Evolutionary conservation across 2,329 filamentous ascomycete genomes (phyloP).

Genomic region (Apiospora saccharicola): DNA sequence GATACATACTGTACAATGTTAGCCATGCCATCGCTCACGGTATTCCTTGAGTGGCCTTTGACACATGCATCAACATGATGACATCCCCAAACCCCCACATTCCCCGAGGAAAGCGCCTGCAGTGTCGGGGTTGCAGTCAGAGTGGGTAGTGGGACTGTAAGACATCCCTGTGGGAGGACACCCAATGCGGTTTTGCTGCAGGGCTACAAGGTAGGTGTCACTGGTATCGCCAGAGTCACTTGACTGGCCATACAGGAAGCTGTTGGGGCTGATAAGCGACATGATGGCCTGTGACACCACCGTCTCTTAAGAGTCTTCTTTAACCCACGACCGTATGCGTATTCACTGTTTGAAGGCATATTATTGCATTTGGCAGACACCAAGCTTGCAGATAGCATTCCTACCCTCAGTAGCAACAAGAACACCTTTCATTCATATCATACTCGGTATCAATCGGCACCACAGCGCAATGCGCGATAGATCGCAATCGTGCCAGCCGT

Average conservation of each 20-base stretch:
- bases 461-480: neutral
- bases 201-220: neutral
- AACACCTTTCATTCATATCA: neutral
- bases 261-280: conserved; percentile 13
- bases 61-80: conserved; percentile 13
- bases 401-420: neutral
- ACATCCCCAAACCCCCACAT: conserved; percentile 21
- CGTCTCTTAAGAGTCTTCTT: neutral
- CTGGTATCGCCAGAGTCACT: conserved; percentile 12
- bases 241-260: conserved; percentile 4
- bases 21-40: neutral
- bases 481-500: neutral
- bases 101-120: conserved; percentile 3
- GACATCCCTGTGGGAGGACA: conserved; percentile 15
- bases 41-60: neutral
- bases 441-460: neutral
- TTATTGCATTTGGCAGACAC: neutral
- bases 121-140: conserved; percentile 10
- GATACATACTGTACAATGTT: no score
- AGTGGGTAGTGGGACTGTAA: neutral
- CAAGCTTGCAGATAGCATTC: neutral
- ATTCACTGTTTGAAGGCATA: neutral
- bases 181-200: neutral
- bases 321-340: neutral
- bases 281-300: neutral